Evolutionary conservation across 2,329 filamentous ascomycete species (phyloP), one percentile per base, ranked within the genome.

Genomic region (Trichoderma citrinoviride): DNA sequence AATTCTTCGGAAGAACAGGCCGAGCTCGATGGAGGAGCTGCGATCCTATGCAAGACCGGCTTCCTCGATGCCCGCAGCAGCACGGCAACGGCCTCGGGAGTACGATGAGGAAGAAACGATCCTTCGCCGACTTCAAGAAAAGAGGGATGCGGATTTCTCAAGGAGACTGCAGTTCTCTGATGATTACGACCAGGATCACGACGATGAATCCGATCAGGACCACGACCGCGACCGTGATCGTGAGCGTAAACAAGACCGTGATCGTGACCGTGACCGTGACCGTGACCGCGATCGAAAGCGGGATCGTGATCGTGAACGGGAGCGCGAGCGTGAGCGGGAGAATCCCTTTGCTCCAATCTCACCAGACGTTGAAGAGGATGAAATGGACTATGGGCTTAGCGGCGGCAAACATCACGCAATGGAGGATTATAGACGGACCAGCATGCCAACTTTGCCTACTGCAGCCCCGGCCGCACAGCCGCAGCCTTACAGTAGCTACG

Each of bases 381-480:
- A 76, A 15, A 71, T 79, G 27, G 80, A 79, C 2, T 74, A 83
- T 17, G 83, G 83, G 23, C 40, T 62, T 49, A 87, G 87, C 66
- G 77, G 81, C 14, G 78, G 80, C 1, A 80, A 78, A 15, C 85
- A 89, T 70, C 85, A 87, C 70, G 82, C 87, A 81, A 87, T 87
- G 65, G 85, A 89, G 29, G 80, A 86, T 66, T 88, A 86, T 66
- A 75, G 79, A 53, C 61, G 65, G 21, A 55, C 61, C 6, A 66
- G 60, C 76, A 70, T 75, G 37, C 71, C 75, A 27, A 69, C 72
- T 8, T 68, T 74, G 23, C 66, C 71, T 50, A 62, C 65, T 15
- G 37, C 65, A 29, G 52, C 67, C 25, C 69, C 72, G 8, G 65
- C 71, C 23, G 68, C 74, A 33, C 68, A 68, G 40, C 64, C 64